Base-by-base conservation (phyloP, 108 stramenopile species). In the Epithemia pelagica region DNA sequence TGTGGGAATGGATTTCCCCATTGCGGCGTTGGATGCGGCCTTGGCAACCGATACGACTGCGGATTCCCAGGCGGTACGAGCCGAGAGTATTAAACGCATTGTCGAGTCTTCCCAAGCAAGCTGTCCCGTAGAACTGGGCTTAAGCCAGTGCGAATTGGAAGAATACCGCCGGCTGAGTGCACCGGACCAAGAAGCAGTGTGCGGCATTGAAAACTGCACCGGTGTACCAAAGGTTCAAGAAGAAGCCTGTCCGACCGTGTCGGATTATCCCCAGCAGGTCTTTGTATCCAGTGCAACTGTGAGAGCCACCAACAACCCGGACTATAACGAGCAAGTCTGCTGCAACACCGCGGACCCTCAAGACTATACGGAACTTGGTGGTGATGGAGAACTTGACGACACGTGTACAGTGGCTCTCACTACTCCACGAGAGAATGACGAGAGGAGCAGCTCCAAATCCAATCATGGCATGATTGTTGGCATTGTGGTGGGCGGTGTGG, bases 1-100 rank as follows among this genome's bases (percentile, higher is more conserved):
- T 2, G 84, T 82, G 20, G 81, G 75, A 1, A 61, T 78, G 54
- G 84, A 85, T 66, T 24, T 68, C n/a, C 19, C 25, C 0, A 21
- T 68, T 29, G 73, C 28, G 26, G 73, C 73, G 7, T 32, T 74
- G 51, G 62, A 68, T 15, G 25, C 15, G 15, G 65, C 54, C n/a
- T 53, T 66, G 1, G 65, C 53, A 54, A 24, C 26, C 3, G 10
- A 28, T n/a, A 29, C 28, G 15, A 46, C 37, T 15, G 15, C 37
- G 15, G 58, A 22, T n/a, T 26, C 24, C 27, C 56, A 58, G 21
- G 37, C 5, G 15, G 10, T 46, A 15, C 37, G 37, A 46, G 37
- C 5, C 15, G 56, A 58, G 21, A 58, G 56, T 27, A 58, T 58
- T 58, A 7, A n/a, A 27, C 56, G 56, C 21, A 58, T 58, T 27